Base-by-base conservation (phyloP, 2,329 filamentous ascomycete species). In the Arthrobotrys iridis region DNA sequence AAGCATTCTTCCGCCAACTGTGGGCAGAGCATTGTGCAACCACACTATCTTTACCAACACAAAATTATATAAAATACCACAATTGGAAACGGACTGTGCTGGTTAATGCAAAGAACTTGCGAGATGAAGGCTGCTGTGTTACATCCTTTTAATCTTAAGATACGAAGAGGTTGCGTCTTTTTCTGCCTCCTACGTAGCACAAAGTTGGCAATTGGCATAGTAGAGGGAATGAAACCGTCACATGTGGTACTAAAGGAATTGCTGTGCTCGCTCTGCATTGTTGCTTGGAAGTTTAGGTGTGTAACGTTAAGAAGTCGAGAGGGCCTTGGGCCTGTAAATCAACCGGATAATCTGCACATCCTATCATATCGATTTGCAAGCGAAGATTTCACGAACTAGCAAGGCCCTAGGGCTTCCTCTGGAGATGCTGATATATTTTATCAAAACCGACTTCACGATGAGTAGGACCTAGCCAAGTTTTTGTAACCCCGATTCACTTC, bases 1-100 rank as follows among this genome's bases (percentile, higher is more conserved):
- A 52, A 28, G 22, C 11, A 26, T 5, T 13, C 13, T 52, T 6
- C 13, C 13, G 6, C 33, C 33, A 6, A 6, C 33, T 37, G 6
- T 37, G 33, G 6, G 33, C 33, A 37, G 33, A 6, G 33, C n/a
- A n/a, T n/a, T n/a, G n/a, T n/a, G n/a, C n/a, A 55, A 59, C 68
- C 68, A 64, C 60, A 66, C 65, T 26, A 18, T 10, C 10, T 6
- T 6, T 18, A 15, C 35, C 70, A 74, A 74, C 70, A 33, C 70
- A n/a, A n/a, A n/a, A n/a, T n/a, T n/a, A n/a, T n/a, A 74, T 20
- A 74, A 74, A 74, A 62, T 74, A 67, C 62, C 62, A 74, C 70
- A 67, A 33, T 45, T 50, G 33, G 40, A 43, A 43, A 18, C 15
- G 40, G 35, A n/a, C 4, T n/a, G 35, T 13, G 26, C 40, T 6